Base-by-base conservation (phyloP, 2,329 filamentous ascomycete species). In the Botrytis deweyae region DNA sequence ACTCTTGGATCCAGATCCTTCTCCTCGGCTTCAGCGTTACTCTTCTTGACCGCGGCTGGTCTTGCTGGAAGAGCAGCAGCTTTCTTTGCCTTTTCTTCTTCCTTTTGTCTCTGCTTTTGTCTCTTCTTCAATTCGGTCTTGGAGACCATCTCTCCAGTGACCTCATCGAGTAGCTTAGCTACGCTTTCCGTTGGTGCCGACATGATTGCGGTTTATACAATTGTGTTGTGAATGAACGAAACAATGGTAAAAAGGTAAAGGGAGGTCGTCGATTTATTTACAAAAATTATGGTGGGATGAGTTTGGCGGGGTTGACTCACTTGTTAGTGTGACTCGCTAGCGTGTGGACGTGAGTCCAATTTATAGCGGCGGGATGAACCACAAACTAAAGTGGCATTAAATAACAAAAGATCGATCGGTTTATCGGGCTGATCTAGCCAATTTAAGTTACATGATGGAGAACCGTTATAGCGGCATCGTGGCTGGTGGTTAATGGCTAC, bases 121-220 rank as follows among this genome's bases (percentile, higher is more conserved):
- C 95, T 91, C 87, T 93, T 95, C 93, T 99, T 99, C 83, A 98
- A 87, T 85, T 95, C 92, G 25, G 90, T 89, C 90, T 95, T 95
- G 85, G 92, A 95, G 75, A 92, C 82, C 83, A 84, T 91, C 86
- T 99, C 96, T 80, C 96, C 96, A 22, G 96, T 98, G 77, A 95
- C 93, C 81, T 97, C 93, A 83, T 99, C 96, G 69, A 96, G 89
- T 78, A 97, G 88, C 66, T 81, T 80, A 42, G 77, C 79, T 72
- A 78, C 42, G 18, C 77, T 52, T 70, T 80, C 80, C 25, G 76
- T 76, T 66, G 78, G 74, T 49, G 77, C 74, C 67, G 80, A 78
- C 80, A 81, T 81, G 73, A 75, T 81, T 79, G 76, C 40, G 74
- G 63, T 40, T 63, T 63, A 25, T 63, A 38, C 61, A 63, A 63